Evolutionary conservation across 768 basidiomycete species (phyloP).

Genomic region (Termitomyces heimii): DNA sequence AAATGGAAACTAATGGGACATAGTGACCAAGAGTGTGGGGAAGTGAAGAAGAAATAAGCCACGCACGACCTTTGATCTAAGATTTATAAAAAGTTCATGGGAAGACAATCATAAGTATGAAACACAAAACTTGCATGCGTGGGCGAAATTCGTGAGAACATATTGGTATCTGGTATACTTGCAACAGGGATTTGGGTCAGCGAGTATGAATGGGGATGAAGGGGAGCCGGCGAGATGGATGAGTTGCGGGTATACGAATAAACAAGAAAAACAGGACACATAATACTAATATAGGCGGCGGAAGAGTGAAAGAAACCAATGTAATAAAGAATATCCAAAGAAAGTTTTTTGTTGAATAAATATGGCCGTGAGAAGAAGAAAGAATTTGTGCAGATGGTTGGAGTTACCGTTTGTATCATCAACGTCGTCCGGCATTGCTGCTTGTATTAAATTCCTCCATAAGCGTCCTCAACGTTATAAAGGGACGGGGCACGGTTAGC

Average conservation of each 20-base stretch:
- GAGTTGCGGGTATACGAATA: constrained; percentile 1
- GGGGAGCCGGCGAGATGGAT: not conserved
- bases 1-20: not conserved
- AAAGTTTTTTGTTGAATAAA: constrained; percentile 1
- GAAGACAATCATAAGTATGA: not conserved
- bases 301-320: not conserved
- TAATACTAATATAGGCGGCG: not conserved
- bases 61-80: constrained; percentile 8
- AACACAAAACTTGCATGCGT: constrained; percentile 6
- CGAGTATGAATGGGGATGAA: not conserved
- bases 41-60: not conserved
- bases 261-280: not conserved
- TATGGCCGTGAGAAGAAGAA: not conserved
- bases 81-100: constrained; percentile 7
- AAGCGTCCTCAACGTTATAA: constrained; percentile 26
- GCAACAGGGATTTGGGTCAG: constrained; percentile 3
- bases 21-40: not conserved
- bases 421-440: constrained; percentile 2
- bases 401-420: constrained; percentile 6
- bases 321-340: not conserved
- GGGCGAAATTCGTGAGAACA: constrained; percentile 4
- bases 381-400: not conserved
- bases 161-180: constrained; percentile 11
- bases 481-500: constrained; percentile 16
- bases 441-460: constrained; percentile 28